Evolutionary conservation across 495 filamentous ascomycete species (phyloP), one percentile per base, ranked within the genome.

Genomic region (Aspergillus bridgeri): DNA sequence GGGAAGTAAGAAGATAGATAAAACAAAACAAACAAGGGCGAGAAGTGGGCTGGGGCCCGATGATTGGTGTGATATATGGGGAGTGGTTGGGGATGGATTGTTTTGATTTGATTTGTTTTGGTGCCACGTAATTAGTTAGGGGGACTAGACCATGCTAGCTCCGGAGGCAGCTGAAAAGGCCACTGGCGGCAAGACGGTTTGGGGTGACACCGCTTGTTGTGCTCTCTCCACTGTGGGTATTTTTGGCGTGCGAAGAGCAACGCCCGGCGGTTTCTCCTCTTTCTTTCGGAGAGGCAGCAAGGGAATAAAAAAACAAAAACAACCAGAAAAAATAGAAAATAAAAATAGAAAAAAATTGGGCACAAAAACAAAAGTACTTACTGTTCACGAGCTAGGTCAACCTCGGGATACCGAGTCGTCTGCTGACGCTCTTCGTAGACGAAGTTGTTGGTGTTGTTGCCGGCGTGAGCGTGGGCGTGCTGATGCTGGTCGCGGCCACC

Each of bases 331-430:
- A 5, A n/a, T n/a, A n/a, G 47, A 17, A 2, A 45, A 43, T 49
- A 51, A 51, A 60, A 57, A 58, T 54, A 6, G 27, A 23, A 15
- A 21, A 48, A 54, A 59, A 47, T 43, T 44, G 27, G 19, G 51
- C 50, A 60, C 5, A 24, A 51, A 42, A 49, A 38, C 6, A 49
- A 60, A n/a, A 42, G 19, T 42, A 57, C 25, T 50, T 76, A 86
- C 79, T 76, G 74, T 73, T 85, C 79, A 70, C 80, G 75, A 56
- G 78, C 73, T 56, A 84, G 62, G 47, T 85, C 79, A 63, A 86
- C 77, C 65, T 85, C 73, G 52, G 79, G 68, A 53, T 65, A 69
- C 59, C 64, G 64, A 19, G 51, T 47, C 15, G 54, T 27, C 19
- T 55, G 24, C 18, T 19, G 29, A 19, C 54, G 58, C 20, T 62